Evolutionary conservation across 2,329 filamentous ascomycete genomes (phyloP), one percentile per base, ranked within the genome.

Genomic region (Delphinella strobiligena): DNA sequence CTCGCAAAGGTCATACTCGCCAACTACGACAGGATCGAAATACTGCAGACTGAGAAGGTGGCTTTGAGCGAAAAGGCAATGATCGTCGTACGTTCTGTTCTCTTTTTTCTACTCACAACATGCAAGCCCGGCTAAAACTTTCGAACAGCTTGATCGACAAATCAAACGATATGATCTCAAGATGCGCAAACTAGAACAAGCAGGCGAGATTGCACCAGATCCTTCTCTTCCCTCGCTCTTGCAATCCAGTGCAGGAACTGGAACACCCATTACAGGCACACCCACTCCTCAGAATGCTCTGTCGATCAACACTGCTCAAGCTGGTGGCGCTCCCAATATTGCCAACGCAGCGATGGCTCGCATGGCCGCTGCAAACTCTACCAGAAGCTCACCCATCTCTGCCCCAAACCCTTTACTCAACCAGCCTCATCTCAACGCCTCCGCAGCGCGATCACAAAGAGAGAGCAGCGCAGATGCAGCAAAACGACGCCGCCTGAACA

Each of bases 21-120:
- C 45, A 78, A 77, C 52, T 89, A 73, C 52, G 71, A 72, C 45
- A 74, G 72, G 48, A 80, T 80, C 38, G 77, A 87, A 46, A 68
- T 76, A 44, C 63, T 91, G 24, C 77, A 85, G 42, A 72, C 77
- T 39, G 83, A 91, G 55, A 91, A 91, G 65, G 68, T 84, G 38
- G 70, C 69, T 2, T 63, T 91, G 19, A 71, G 77, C 3, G 70
- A 79, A 46, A 86, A 82, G 59, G 61, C 67, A 68, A 49, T 72
- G 64, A 54, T 74, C 64, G 55, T 78, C 72, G 55, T 82, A 82
- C 51, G 55, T 65, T n/a, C n/a, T n/a, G n/a, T n/a, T n/a, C n/a
- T n/a, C n/a, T n/a, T n/a, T n/a, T n/a, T n/a, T n/a, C n/a, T n/a
- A n/a, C n/a, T n/a, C n/a, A n/a, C n/a, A n/a, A n/a, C n/a, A n/a